Evolutionary conservation across 2,329 filamentous ascomycete genomes (phyloP), one percentile per base, ranked within the genome.

Genomic region (Microsporum ferrugineum): DNA sequence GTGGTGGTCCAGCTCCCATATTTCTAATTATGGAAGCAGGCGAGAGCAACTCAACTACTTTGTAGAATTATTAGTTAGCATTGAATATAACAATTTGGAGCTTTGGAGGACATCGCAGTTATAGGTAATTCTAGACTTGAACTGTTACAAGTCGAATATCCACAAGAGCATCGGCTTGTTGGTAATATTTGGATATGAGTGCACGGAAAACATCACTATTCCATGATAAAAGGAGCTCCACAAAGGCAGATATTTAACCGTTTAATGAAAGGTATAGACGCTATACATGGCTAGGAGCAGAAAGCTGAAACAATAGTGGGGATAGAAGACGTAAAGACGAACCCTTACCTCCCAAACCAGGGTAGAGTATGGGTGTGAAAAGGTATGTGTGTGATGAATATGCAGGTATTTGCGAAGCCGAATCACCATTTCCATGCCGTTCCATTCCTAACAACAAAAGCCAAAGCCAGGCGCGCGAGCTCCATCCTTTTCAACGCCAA

Each of bases 401-500:
- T 34, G 49, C 27, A 31, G 31, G 49, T 17, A 55, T 34, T 36
- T 55, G 49, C 49, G 14, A 55, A 38, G n/a, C 49, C 49, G 33
- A 34, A 55, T 55, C 49, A 34, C 49, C 49, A 55, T 55, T 10
- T n/a, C 49, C 33, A 55, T 55, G 31, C 49, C n/a, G n/a, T 55
- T 7, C 49, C 33, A 36, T 36, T 55, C 49, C 49, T 34, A 12
- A 55, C 31, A 27, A 55, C 14, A 55, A 55, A 55, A 55, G 49
- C 49, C 49, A 55, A 55, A 23, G 49, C 49, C 29, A n/a, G 17
- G 17, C 10, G 45, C 45, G 23, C 10, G 27, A 49, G 45, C 45
- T 49, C 45, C 45, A 17, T 55, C 49, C 49, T 55, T 55, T 55
- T 55, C 31, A 55, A 55, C 49, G 49, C 49, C 49, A 31, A 55